Evolutionary conservation across 106 monocot species (phyloP).

Genomic region (Acorus gramineus): DNA sequence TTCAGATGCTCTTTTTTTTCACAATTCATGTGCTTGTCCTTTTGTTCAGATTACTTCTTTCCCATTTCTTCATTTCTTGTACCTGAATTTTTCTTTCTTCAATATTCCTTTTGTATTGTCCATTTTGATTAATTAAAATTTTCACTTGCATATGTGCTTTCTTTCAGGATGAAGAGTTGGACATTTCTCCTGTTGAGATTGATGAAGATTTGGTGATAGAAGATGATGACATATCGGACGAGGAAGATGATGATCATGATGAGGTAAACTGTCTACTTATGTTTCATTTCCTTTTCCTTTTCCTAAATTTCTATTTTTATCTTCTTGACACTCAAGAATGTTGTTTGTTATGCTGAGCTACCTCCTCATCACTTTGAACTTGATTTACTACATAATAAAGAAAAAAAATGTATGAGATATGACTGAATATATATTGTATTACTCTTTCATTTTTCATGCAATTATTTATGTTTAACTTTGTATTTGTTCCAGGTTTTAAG

Average conservation of each 20-base stretch:
- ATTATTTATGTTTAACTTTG: not conserved
- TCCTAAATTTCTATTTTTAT: not conserved
- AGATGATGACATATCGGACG: constrained; percentile 80
- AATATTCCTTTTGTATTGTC: too few species aligned
- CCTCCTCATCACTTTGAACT: too few species aligned
- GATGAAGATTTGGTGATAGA: constrained; percentile 90
- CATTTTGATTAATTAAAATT: not conserved
- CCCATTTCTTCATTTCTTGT: too few species aligned
- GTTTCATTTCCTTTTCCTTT: not conserved
- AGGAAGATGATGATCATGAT: constrained; percentile 92
- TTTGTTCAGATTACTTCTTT: not conserved
- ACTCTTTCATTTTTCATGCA: not conserved
- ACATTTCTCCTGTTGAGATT: constrained; percentile 76
- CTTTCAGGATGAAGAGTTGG: constrained; percentile 67
- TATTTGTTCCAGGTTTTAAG: constrained; percentile 45
- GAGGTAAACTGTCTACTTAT: constrained; percentile 28
- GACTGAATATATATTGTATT: too few species aligned
- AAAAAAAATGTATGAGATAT: too few species aligned
- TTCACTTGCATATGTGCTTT: not conserved
- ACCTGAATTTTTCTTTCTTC: not conserved
- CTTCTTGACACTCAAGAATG: not conserved
- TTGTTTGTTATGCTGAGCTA: too few species aligned
- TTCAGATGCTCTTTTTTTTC: too few species aligned
- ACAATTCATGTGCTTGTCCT: not conserved
- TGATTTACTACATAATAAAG: too few species aligned